These are phyloP conservation scores for Cystobasidium sp. DNA, from an alignment of 1,284 basidiomycete species.

Conservation along the genomic window DNA sequence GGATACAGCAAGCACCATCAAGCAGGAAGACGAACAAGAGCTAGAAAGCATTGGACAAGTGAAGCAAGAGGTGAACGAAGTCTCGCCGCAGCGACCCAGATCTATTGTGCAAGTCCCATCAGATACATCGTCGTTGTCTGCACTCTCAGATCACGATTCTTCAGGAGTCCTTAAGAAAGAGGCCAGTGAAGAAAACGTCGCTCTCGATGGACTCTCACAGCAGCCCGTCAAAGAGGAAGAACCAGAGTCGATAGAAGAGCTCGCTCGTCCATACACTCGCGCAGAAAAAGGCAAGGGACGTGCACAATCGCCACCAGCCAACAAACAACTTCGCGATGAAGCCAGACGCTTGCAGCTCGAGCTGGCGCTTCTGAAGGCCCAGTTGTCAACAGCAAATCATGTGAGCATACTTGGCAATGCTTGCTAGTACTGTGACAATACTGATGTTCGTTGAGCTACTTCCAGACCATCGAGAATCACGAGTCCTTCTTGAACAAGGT, in stretches of 20 bases:
- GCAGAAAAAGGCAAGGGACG: slow-evolving; percentile 23
- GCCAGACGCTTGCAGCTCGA: not conserved
- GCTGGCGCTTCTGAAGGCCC: not conserved
- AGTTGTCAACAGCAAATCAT: not conserved
- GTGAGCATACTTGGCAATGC: not conserved
- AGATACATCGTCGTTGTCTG: not conserved
- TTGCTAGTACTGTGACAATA: not conserved
- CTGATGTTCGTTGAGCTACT: not conserved
- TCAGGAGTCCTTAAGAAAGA: not conserved
- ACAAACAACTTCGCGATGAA: slow-evolving; percentile 1
- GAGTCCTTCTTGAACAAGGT: slow-evolving; percentile 16
- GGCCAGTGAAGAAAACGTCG: too few relatives aligned
- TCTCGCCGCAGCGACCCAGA: too few relatives aligned
- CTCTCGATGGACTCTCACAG: too few relatives aligned
- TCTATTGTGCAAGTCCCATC: not conserved
- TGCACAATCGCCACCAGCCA: not conserved
- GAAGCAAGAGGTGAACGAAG: not conserved
- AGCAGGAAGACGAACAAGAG: not conserved
- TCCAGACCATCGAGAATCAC: not conserved
- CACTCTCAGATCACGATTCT: not conserved
- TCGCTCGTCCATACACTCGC: not conserved
- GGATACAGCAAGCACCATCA: not conserved
- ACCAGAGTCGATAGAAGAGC: not conserved
- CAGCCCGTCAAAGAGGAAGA: not conserved
- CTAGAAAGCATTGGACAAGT: not conserved